Evolutionary conservation across 2,329 filamentous ascomycete genomes (phyloP), one percentile per base, ranked within the genome.

Genomic region (Ophiostoma sp.): DNA sequence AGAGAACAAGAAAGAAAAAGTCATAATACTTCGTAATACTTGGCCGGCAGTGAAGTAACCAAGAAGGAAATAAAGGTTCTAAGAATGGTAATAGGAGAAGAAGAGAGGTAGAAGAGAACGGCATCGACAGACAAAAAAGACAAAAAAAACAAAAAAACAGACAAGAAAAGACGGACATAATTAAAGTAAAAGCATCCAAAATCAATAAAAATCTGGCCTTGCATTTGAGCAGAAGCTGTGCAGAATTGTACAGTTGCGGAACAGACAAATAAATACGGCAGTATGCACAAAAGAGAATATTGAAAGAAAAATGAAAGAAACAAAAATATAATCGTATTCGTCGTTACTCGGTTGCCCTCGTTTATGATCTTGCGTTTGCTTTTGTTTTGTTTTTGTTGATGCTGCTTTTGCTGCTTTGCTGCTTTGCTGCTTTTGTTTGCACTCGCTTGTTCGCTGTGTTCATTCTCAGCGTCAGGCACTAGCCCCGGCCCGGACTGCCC

Each of bases 271-370:
- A 57, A 57, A 48, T 10, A 13, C 20, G 20, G n/a, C 44, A 20
- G 17, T 17, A 48, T 48, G 44, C 44, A 48, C 10, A 10, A 39
- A 31, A 31, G 27, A 41, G 39, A 41, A 41, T 41, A 41, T 20
- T n/a, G 11, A 27, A 11, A 54, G 52, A 20, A 62, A 27, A 62
- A 33, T 44, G 5, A 5, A 27, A 31, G 15, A 44, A 31, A 64
- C 36, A n/a, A 31, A 36, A 20, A 66, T n/a, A n/a, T n/a, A 11
- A 4, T 64, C 6, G 60, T 64, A 27, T 41, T 39, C 6, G 44
- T 67, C 27, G 65, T 64, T 67, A 62, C 39, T 33, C 17, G 71
- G 69, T 72, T 72, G 71, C 69, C 71, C 71, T 68, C 35, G 69
- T 66, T 68, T 33, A 60, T 27, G 35, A 48, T 60, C 66, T 41